phyloP scores from a whole-genome alignment of 2,329 filamentous ascomycete genomes.

The Neobulgaria alba region DNA sequence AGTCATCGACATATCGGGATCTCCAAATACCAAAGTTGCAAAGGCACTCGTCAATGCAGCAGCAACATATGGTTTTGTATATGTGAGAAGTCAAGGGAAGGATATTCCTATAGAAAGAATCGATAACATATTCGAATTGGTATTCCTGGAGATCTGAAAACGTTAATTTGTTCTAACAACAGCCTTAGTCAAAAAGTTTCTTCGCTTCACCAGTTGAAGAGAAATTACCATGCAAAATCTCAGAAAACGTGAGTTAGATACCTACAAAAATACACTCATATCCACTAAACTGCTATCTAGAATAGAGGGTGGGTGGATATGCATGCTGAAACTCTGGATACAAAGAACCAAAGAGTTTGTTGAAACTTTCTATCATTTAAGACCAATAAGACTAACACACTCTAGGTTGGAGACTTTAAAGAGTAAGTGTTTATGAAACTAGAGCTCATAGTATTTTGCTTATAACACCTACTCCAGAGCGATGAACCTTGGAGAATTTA shows the following conservation, averaged over 20 bases:
- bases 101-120: slow-evolving; percentile 61
- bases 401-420: slow-evolving; percentile 74
- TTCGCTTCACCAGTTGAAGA: slow-evolving; percentile 63
- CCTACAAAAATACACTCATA: background rate
- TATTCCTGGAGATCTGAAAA: slow-evolving; percentile 32
- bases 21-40: slow-evolving; percentile 47
- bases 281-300: slow-evolving; percentile 33
- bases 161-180: background rate
- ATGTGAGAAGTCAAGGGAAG: slow-evolving; percentile 66
- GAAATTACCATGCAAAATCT: slow-evolving; percentile 68
- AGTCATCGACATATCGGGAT: slow-evolving; percentile 69
- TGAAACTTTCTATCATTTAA: background rate
- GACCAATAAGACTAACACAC: slow-evolving; percentile 7
- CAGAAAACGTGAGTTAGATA: slow-evolving; percentile 40
- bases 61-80: slow-evolving; percentile 78
- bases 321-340: slow-evolving; percentile 82
- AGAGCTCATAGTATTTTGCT: too few relatives aligned
- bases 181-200: slow-evolving; percentile 55
- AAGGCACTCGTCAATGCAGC: slow-evolving; percentile 72
- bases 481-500: slow-evolving; percentile 84
- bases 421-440: slow-evolving; percentile 48
- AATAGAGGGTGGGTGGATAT: slow-evolving; percentile 87
- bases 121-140: slow-evolving; percentile 64
- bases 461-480: slow-evolving; percentile 50
- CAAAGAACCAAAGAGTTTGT: slow-evolving; percentile 65